These are phyloP conservation scores for Penicillium sp. DNA, from an alignment of 2,329 filamentous ascomycete genomes.

Conservation along the genomic window DNA sequence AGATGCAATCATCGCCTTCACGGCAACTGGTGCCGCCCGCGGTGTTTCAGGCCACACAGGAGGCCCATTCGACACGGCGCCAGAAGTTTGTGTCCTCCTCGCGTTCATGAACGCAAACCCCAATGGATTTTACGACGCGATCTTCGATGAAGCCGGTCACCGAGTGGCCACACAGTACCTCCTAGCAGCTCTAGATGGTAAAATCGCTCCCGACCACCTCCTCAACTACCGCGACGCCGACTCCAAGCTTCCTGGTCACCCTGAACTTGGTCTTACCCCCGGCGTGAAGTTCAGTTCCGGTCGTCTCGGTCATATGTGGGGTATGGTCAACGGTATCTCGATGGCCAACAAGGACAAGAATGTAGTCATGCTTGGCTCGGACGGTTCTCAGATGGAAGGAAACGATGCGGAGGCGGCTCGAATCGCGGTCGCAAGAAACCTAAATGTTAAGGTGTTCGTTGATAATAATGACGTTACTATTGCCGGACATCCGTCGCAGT, in stretches of 20 bases:
- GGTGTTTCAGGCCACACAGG: slow-evolving; percentile 42
- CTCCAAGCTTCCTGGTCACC: slow-evolving; percentile 42
- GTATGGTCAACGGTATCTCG: slow-evolving; percentile 39
- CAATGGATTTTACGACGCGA: slow-evolving; percentile 32
- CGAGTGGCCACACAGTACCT: slow-evolving; percentile 44
- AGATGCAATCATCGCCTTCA: slow-evolving; percentile 43
- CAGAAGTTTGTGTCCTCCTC: slow-evolving; percentile 42
- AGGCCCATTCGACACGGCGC: slow-evolving; percentile 41
- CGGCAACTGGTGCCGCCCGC: slow-evolving; percentile 38
- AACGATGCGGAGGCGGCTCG: slow-evolving; percentile 44
- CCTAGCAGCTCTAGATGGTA: slow-evolving; percentile 36
- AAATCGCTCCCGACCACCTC: slow-evolving; percentile 41
- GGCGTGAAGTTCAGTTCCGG: slow-evolving; percentile 44
- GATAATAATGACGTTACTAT: slow-evolving; percentile 46
- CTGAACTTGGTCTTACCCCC: slow-evolving; percentile 41
- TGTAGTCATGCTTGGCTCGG: slow-evolving; percentile 39
- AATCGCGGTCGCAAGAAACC: slow-evolving; percentile 36
- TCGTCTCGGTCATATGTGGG: slow-evolving; percentile 43
- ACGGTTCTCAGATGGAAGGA: slow-evolving; percentile 45
- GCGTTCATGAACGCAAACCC: slow-evolving; percentile 38
- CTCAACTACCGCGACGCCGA: slow-evolving; percentile 43
- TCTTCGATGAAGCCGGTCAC: slow-evolving; percentile 43
- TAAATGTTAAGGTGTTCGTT: slow-evolving; percentile 42
- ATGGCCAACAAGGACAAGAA: slow-evolving; percentile 40
- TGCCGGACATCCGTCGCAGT: slow-evolving; percentile 41